Evolutionary conservation across 1,139 yeast genomes (phyloP).

Genomic region (Sugiyamaella paludigena): DNA sequence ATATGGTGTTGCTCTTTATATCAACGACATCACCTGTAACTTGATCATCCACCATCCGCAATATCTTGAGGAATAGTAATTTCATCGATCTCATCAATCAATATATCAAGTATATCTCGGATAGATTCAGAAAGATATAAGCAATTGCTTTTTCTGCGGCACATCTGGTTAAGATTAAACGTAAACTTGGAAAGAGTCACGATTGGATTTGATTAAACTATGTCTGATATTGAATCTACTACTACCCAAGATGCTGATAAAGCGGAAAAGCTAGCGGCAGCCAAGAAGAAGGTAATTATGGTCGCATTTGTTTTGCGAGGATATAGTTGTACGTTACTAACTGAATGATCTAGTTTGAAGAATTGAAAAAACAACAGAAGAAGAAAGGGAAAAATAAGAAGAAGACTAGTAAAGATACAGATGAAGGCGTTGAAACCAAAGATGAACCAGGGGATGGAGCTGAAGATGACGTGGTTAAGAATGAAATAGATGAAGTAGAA

Average conservation of each 20-base stretch:
- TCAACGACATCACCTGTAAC: no score
- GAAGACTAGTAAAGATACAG: slow-evolving; percentile 27
- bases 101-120: no score
- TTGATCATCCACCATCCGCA: no score
- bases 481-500: slow-evolving; percentile 11
- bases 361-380: slow-evolving; percentile 54
- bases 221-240: slow-evolving; percentile 5
- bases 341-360: slow-evolving; percentile 45
- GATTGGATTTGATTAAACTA: background rate
- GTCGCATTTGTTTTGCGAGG: background rate
- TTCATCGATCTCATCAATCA: no score
- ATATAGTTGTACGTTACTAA: background rate
- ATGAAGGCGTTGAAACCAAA: slow-evolving; percentile 22
- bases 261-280: slow-evolving; percentile 61
- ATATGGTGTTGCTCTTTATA: no score
- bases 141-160: no score
- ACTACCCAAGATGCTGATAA: slow-evolving; percentile 35
- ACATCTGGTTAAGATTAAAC: no score
- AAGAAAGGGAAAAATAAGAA: slow-evolving; percentile 48
- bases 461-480: slow-evolving; percentile 16
- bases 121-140: no score
- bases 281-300: slow-evolving; percentile 51
- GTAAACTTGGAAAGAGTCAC: no score
- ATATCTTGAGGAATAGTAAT: no score
- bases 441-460: slow-evolving; percentile 21